Percentiles rank a stretch among this genome's conserved stretches.
Conservation (phyloP, 345 rosid genomes). For the Trapa bicornis region DNA sequence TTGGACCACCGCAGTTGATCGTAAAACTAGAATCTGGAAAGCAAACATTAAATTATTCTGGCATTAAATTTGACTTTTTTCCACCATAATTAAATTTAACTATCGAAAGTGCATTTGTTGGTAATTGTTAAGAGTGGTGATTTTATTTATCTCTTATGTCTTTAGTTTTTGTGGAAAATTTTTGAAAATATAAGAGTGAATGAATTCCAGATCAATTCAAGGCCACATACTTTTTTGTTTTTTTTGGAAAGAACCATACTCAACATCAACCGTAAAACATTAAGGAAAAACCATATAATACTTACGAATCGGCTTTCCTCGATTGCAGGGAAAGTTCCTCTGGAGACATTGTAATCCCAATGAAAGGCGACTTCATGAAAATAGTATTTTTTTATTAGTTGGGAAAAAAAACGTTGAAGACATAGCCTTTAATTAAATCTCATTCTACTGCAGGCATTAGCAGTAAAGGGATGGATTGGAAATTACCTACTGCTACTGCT, state of each 20-base stretch:
- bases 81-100: too few species aligned
- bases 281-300: neutral
- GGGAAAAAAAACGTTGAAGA: too few species aligned
- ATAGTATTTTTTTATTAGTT: neutral
- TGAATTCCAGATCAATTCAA: too few species aligned
- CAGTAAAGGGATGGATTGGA: neutral
- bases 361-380: conserved; percentile 17
- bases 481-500: conserved; percentile 33
- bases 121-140: too few species aligned
- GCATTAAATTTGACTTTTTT: too few species aligned
- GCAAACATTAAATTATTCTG: neutral
- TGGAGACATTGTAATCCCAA: conserved; percentile 63
- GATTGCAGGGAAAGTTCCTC: conserved; percentile 4
- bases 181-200: too few species aligned
- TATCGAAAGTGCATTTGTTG: too few species aligned
- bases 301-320: conserved; percentile 50
- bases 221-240: too few species aligned
- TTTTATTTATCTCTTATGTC: too few species aligned
- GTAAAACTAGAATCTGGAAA: conserved; percentile 37
- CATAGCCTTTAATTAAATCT: too few species aligned
- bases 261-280: neutral
- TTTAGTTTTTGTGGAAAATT: too few species aligned
- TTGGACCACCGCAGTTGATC: conserved; percentile 55
- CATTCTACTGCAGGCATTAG: neutral
- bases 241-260: too few species aligned